Evolutionary conservation across 441 rosid species (phyloP).

Genomic region (Bruguiera hainesii): DNA sequence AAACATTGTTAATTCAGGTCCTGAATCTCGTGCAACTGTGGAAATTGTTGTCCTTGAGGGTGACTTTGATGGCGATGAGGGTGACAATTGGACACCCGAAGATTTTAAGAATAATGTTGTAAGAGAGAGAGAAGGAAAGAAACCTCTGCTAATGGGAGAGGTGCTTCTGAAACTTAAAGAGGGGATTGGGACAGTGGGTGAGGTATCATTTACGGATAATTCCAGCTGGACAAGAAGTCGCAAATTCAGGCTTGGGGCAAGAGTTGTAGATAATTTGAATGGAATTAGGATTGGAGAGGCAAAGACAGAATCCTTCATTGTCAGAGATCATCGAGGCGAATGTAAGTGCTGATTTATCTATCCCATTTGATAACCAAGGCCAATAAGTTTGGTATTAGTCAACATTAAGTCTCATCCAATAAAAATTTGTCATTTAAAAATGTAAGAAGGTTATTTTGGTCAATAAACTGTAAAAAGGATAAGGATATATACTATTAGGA

Average conservation of each 20-base stretch:
- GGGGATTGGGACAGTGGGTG: constrained; percentile 65
- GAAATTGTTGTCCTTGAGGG: constrained; percentile 95
- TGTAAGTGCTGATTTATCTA: constrained; percentile 50
- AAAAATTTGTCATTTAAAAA: no score
- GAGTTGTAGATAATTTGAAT: constrained; percentile 61
- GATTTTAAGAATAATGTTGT: constrained; percentile 83
- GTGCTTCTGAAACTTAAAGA: constrained; percentile 53
- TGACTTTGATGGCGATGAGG: constrained; percentile 68
- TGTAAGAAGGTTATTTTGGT: no score
- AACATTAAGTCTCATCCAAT: no score
- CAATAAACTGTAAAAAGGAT: no score
- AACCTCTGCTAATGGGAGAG: constrained; percentile 84
- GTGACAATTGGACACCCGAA: constrained; percentile 65
- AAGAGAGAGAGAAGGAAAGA: constrained; percentile 92
- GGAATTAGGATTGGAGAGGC: constrained; percentile 65
- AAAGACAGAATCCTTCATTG: constrained; percentile 76
- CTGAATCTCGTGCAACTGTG: constrained; percentile 69
- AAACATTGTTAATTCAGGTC: constrained; percentile 51
- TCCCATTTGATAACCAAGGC: constrained; percentile 1
- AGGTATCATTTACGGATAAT: constrained; percentile 86
- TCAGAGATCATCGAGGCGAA: constrained; percentile 99
- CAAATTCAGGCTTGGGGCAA: constrained; percentile 85
- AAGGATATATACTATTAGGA: no score
- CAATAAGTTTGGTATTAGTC: neutral
- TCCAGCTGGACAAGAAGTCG: constrained; percentile 99